Conservation (phyloP, 2,329 filamentous ascomycete species). For the Claviceps monticola region DNA sequence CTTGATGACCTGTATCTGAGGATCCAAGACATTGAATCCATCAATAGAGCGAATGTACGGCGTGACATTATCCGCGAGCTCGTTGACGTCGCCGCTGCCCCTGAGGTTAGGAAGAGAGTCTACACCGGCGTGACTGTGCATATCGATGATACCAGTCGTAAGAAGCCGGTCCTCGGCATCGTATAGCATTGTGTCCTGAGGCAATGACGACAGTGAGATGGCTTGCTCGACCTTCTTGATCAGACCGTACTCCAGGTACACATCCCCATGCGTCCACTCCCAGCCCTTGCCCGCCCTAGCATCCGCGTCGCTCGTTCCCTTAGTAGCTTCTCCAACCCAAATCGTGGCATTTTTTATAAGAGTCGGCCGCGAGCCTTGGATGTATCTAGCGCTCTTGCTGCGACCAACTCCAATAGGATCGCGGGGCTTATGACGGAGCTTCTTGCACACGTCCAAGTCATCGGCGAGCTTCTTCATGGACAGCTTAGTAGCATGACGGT, state of each 20-base stretch:
- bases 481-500: constrained; percentile 22
- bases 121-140: constrained; percentile 55
- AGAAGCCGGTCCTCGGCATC: constrained; percentile 47
- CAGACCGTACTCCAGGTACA: constrained; percentile 46
- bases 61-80: constrained; percentile 49
- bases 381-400: constrained; percentile 44
- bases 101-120: constrained; percentile 38
- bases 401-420: constrained; percentile 43
- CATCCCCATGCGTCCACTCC: constrained; percentile 45
- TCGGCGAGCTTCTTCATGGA: constrained; percentile 38
- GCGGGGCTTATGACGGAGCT: constrained; percentile 37
- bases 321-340: constrained; percentile 48
- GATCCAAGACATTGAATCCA: constrained; percentile 47
- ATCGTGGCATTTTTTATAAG: constrained; percentile 53
- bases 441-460: constrained; percentile 41
- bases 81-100: constrained; percentile 47
- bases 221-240: constrained; percentile 37
- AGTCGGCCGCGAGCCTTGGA: constrained; percentile 43
- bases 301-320: constrained; percentile 36
- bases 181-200: constrained; percentile 35
- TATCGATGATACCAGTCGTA: constrained; percentile 56
- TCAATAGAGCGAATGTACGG: constrained; percentile 56
- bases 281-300: constrained; percentile 45
- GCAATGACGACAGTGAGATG: constrained; percentile 28
- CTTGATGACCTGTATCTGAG: constrained; percentile 55